phyloP scores from a whole-genome alignment of 2,329 filamentous ascomycete species.

The Blumeria graminis region DNA sequence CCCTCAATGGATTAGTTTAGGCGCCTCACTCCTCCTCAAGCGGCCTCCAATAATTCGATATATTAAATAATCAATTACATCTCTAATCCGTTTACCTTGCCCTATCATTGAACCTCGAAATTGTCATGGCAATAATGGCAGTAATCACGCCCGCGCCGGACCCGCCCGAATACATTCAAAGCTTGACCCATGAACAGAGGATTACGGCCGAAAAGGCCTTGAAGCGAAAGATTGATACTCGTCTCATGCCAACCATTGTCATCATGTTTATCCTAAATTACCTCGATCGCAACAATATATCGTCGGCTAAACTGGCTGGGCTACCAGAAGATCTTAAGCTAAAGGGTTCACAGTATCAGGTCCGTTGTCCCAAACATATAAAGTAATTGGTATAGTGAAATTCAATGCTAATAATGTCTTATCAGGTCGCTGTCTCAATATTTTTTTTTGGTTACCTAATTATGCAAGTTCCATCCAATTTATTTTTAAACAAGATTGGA shows the following conservation, averaged over 20 bases:
- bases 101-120: too few species aligned
- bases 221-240: conserved; percentile 37
- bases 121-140: too few species aligned
- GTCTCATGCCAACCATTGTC: conserved; percentile 41
- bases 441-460: conserved; percentile 18
- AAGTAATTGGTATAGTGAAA: not conserved
- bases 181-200: conserved; percentile 27
- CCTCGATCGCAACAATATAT: conserved; percentile 33
- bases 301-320: conserved; percentile 26
- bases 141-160: conserved; percentile 1
- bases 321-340: conserved; percentile 20
- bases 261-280: conserved; percentile 51
- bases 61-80: too few species aligned
- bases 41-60: too few species aligned
- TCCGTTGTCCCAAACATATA: conserved; percentile 3
- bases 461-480: conserved; percentile 23
- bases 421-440: conserved; percentile 19
- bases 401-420: not conserved
- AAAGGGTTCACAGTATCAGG: conserved; percentile 20
- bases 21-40: too few species aligned
- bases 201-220: conserved; percentile 28
- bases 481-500: conserved; percentile 24
- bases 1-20: too few species aligned
- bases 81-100: too few species aligned
- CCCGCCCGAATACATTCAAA: conserved; percentile 16